Evolutionary conservation across 208 protist genomes (phyloP).

Genomic region (Acanthamoeba royreba): DNA sequence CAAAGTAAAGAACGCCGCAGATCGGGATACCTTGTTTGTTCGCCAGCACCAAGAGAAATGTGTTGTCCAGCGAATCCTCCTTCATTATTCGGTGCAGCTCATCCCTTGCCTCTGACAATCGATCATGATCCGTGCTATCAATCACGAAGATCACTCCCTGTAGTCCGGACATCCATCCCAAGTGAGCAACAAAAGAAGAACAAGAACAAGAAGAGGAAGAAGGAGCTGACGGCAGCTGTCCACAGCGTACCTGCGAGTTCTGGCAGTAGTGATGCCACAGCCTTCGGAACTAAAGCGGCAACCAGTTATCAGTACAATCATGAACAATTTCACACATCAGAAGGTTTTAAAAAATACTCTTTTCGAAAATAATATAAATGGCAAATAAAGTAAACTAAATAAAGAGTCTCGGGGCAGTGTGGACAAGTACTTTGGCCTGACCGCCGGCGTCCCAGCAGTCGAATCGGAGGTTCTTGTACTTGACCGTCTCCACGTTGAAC

Average conservation of each 20-base stretch:
- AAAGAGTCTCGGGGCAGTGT: too few species aligned
- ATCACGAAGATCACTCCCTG: slow-evolving; percentile 85
- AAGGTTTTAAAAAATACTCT: too few species aligned
- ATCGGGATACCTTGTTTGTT: slow-evolving; percentile 90
- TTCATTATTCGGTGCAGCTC: slow-evolving; percentile 79
- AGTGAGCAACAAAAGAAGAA: too few species aligned
- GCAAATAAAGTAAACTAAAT: too few species aligned
- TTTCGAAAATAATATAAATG: too few species aligned
- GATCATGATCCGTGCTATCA: slow-evolving; percentile 80
- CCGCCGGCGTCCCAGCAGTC: slow-evolving; percentile 77
- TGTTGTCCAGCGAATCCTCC: slow-evolving; percentile 80
- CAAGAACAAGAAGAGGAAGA: not conserved
- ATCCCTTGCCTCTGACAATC: slow-evolving; percentile 73
- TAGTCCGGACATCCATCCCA: too few species aligned
- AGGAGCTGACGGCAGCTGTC: too few species aligned
- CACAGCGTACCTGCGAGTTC: not conserved
- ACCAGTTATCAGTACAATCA: too few species aligned
- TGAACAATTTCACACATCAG: too few species aligned
- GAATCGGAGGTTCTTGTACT: slow-evolving; percentile 86
- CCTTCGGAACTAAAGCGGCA: not conserved
- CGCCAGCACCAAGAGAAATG: slow-evolving; percentile 80
- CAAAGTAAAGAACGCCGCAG: too few species aligned
- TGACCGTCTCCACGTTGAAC: slow-evolving; percentile 93
- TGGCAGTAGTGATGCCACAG: slow-evolving; percentile 10
- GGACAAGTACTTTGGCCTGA: slow-evolving; percentile 84